Base-by-base conservation (phyloP, 768 basidiomycete genomes). In the Tulasnella sp. region DNA sequence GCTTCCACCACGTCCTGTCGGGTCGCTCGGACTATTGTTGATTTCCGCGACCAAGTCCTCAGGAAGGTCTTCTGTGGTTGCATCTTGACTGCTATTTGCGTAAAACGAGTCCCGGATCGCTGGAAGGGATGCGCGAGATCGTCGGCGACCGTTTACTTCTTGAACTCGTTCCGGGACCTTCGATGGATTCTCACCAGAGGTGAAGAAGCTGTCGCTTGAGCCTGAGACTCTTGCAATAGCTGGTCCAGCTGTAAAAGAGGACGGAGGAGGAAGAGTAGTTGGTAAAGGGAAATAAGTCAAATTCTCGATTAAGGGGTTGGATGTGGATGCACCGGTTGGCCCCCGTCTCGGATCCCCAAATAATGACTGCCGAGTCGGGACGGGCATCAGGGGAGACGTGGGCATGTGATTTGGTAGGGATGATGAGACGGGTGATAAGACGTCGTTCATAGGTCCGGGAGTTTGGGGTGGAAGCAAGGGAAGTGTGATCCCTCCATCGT, bases 91-190 rank as follows among this genome's bases (percentile, higher is more conserved):
- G 11, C 31, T 34, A 34, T 72, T 3, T 3, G 40, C 49, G 25
- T 72, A 72, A 45, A 72, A 72, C 7, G 71, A 72, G 42, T 72
- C 71, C n/a, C 71, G 71, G 42, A 72, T 31, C 17, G 71, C 71
- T 14, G 71, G 71, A 40, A 72, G 37, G 22, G 71, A 72, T 31
- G 71, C 40, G 29, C 71, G 71, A 12, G 71, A 72, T 29, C 71
- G 71, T 4, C 71, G 71, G 49, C 71, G 71, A 8, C 40, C 42
- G 17, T n/a, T 64, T 49, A 49, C n/a, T 64, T 64, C 58, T 34
- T 64, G 58, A 0, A 15, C 29, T 7, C 58, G 58, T 34, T 64
- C 58, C 25, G 29, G 29, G 31, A 25, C 6, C 58, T 29, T 64
- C 25, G 17, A 64, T 9, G 58, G 58, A 64, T 12, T 64, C 31